Base-by-base conservation (phyloP, 768 basidiomycete species). In the Kockovaella imperatae region DNA sequence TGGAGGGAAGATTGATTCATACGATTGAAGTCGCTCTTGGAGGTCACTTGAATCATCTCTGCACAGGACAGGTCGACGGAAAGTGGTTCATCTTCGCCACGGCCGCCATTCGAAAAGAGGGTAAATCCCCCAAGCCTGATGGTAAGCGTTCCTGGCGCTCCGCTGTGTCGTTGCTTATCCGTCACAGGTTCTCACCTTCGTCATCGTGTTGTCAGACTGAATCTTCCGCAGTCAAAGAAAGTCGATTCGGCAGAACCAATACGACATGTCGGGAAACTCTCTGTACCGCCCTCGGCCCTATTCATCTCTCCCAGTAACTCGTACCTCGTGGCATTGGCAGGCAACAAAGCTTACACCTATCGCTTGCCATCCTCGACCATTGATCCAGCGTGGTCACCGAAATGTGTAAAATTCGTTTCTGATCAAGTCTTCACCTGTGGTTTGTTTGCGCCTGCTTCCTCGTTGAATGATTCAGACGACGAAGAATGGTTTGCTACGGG, bases 401-500 rank as follows among this genome's bases (percentile, higher is more conserved):
- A 53, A 8, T 51, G 46, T 11, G 61, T 79, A 32, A 90, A 88
- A 72, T 87, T 84, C 58, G 81, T 84, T 11, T 85, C 85, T 38
- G 79, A 84, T 1, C 86, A 93, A 48, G 73, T 71, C 23, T 74
- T 96, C 49, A 89, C 86, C 1, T 88, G 86, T 67, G 75, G 95
- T 35, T 80, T 86, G 4, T 85, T 86, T 67, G 88, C 93, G 68
- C 93, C 93, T 2, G 77, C 53, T n/a, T 75, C 42, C 84, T 54
- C 40, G 3, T 34, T 55, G 3, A 45, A 35, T 17, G 45, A 52
- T 23, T 42, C 23, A 32, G 41, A 53, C 21, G 50, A 51, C 21
- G 68, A 95, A 54, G 87, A 91, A 47, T 91, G 86, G 71, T 95
- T 97, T 68, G 95, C 89, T 3, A 95, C 93, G 0, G 95, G 95